phyloP scores from a whole-genome alignment of 2,329 filamentous ascomycete genomes.

The Fusarium floridanum region DNA sequence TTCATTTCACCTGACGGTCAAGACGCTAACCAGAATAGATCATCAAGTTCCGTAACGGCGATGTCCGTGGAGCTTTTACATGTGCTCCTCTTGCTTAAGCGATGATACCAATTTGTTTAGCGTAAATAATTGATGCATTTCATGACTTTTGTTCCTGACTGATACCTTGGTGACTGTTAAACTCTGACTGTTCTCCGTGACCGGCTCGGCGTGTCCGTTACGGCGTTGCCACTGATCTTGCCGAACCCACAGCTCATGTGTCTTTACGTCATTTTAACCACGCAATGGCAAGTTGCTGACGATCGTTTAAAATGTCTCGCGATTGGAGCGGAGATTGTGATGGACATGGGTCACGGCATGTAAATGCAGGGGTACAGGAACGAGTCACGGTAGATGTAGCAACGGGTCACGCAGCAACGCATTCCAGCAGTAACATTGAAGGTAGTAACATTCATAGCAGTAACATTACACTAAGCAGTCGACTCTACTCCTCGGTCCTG shows the following conservation, averaged over 20 bases:
- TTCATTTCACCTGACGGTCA: neutral
- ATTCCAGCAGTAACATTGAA: neutral
- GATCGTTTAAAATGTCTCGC: neutral
- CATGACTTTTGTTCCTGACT: no score
- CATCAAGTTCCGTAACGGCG: slow-evolving; percentile 44
- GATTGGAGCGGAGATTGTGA: slow-evolving; percentile 7
- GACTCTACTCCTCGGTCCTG: slow-evolving; percentile 65
- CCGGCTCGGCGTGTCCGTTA: neutral
- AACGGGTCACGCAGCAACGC: neutral
- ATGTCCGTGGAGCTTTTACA: slow-evolving; percentile 47
- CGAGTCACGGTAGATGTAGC: neutral
- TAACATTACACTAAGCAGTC: neutral
- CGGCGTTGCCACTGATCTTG: slow-evolving; percentile 1
- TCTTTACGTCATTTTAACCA: neutral
- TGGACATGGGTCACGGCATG: neutral
- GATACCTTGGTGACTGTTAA: no score
- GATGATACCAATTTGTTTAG: slow-evolving; percentile 23
- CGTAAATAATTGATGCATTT: slow-evolving; percentile 28
- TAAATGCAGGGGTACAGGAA: neutral
- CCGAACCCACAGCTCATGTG: neutral
- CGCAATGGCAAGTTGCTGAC: slow-evolving; percentile 3
- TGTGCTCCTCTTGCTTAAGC: slow-evolving; percentile 47
- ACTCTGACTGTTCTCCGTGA: neutral
- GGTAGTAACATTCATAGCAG: neutral
- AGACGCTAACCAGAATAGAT: slow-evolving; percentile 37